phyloP scores from a whole-genome alignment of 371 early-diverging fungal species.

The Phascolomyces articulosus region DNA sequence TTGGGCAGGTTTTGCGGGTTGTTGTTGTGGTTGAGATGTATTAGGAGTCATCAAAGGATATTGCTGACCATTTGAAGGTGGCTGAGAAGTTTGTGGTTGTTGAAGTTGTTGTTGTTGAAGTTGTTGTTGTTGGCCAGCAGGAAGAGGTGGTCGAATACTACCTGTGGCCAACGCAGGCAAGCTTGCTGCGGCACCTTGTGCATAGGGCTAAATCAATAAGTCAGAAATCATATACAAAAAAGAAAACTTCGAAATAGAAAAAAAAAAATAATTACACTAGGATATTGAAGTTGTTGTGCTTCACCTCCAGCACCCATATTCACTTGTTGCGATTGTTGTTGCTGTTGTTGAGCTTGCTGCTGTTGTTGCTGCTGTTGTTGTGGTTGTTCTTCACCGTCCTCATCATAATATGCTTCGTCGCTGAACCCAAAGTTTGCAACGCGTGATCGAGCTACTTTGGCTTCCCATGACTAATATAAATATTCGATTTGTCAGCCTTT shows the following conservation, averaged over 20 bases:
- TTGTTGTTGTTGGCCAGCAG: constrained; percentile 32
- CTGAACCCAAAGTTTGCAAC: constrained; percentile 66
- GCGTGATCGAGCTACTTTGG: constrained; percentile 75
- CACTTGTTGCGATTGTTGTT: too few relatives aligned
- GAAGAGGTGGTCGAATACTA: constrained; percentile 20
- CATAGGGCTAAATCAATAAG: not conserved
- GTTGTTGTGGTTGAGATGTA: constrained; percentile 7
- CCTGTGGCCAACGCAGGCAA: constrained; percentile 46
- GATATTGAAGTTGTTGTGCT: constrained; percentile 23
- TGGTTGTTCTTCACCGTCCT: constrained; percentile 16
- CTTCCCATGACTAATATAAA: constrained; percentile 76
- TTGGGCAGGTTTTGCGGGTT: constrained; percentile 7
- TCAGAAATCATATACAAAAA: not conserved
- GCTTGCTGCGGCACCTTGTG: constrained; percentile 42
- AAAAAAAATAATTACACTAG: constrained; percentile 24
- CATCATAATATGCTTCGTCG: constrained; percentile 18
- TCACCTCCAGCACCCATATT: constrained; percentile 9
- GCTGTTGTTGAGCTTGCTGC: too few relatives aligned
- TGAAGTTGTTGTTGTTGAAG: constrained; percentile 20
- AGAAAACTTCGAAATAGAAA: not conserved
- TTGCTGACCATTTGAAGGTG: constrained; percentile 11
- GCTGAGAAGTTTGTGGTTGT: constrained; percentile 24
- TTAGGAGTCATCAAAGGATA: constrained; percentile 16
- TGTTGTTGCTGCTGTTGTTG: not conserved
- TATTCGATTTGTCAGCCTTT: constrained; percentile 1